These are phyloP conservation scores for Nepenthes mirabilis DNA, from an alignment of 148 eudicot genomes.

Conservation along the genomic window DNA sequence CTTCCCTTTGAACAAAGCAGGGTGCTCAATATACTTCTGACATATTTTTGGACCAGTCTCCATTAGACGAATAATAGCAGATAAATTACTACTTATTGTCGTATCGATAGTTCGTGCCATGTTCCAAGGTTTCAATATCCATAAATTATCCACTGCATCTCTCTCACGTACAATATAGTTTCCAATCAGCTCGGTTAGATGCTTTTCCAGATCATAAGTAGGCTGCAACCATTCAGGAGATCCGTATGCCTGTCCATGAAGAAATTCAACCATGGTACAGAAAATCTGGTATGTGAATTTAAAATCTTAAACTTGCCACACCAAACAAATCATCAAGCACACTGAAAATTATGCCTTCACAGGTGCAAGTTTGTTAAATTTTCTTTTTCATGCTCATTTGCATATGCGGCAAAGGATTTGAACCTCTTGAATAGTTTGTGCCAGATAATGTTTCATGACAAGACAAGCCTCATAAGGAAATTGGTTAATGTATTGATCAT, in stretches of 20 bases:
- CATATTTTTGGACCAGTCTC: slow-evolving; percentile 98
- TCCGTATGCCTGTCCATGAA: slow-evolving; percentile 63
- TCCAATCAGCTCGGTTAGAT: slow-evolving; percentile 74
- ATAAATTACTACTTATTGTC: slow-evolving; percentile 59
- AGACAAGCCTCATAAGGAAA: slow-evolving; percentile 95
- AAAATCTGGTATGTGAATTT: no score
- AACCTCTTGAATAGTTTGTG: slow-evolving; percentile 86
- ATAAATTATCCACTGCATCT: slow-evolving; percentile 62
- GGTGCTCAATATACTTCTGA: slow-evolving; percentile 92
- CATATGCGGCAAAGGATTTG: neutral
- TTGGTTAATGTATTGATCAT: slow-evolving; percentile 77
- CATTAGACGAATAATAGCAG: slow-evolving; percentile 93
- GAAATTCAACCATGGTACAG: neutral
- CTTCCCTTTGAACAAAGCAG: slow-evolving; percentile 74
- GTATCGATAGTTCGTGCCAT: slow-evolving; percentile 99
- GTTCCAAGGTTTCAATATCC: slow-evolving; percentile 99
- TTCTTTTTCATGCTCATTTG: neutral
- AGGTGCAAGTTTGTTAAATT: slow-evolving; percentile 1
- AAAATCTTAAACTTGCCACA: neutral
- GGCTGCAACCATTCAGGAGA: slow-evolving; percentile 78
- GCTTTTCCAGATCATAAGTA: slow-evolving; percentile 88
- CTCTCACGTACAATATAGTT: slow-evolving; percentile 60
- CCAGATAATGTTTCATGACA: slow-evolving; percentile 96
- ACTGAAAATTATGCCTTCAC: neutral
- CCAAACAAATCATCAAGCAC: neutral